Evolutionary conservation across 305 asterid genomes (phyloP).

Genomic region (Fraxinus xanthoxyloides): DNA sequence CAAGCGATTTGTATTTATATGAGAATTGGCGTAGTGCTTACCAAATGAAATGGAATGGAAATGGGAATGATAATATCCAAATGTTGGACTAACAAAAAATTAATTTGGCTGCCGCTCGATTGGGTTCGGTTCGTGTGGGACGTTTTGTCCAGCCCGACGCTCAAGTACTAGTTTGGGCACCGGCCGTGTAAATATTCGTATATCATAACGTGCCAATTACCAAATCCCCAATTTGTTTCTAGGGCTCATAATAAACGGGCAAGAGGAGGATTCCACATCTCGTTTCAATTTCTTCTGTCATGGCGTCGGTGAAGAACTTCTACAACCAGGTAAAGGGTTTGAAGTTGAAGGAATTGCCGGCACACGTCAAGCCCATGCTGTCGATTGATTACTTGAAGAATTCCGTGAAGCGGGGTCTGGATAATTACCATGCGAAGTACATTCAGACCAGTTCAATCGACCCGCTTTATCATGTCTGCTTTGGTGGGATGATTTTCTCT

Average conservation of each 20-base stretch:
- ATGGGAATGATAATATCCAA: too few relatives aligned
- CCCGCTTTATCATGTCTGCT: slow-evolving; percentile 75
- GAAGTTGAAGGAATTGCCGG: slow-evolving; percentile 81
- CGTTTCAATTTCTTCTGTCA: neutral
- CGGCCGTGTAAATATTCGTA: too few relatives aligned
- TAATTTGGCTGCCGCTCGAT: too few relatives aligned
- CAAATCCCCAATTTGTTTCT: neutral
- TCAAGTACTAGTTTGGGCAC: too few relatives aligned
- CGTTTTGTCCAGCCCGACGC: too few relatives aligned
- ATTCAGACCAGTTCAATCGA: slow-evolving; percentile 63
- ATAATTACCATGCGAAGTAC: slow-evolving; percentile 69
- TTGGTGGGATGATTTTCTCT: slow-evolving; percentile 79
- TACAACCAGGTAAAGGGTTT: slow-evolving; percentile 71
- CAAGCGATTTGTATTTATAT: too few relatives aligned
- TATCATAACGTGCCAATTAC: too few relatives aligned
- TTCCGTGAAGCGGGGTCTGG: slow-evolving; percentile 47
- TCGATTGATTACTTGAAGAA: slow-evolving; percentile 44
- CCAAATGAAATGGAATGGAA: too few relatives aligned
- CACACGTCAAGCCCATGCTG: slow-evolving; percentile 65
- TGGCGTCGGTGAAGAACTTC: slow-evolving; percentile 56
- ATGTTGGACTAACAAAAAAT: too few relatives aligned
- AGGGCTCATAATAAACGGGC: neutral
- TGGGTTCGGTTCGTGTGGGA: too few relatives aligned
- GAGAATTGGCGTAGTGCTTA: too few relatives aligned
- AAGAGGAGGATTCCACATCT: slow-evolving; percentile 7